A percentile compares a stretch with the other conserved stretches of the same genome.
These are phyloP conservation scores for Nakazawaea laoshanensis DNA, from an alignment of 805 yeast genomes.

Conservation along the genomic window DNA sequence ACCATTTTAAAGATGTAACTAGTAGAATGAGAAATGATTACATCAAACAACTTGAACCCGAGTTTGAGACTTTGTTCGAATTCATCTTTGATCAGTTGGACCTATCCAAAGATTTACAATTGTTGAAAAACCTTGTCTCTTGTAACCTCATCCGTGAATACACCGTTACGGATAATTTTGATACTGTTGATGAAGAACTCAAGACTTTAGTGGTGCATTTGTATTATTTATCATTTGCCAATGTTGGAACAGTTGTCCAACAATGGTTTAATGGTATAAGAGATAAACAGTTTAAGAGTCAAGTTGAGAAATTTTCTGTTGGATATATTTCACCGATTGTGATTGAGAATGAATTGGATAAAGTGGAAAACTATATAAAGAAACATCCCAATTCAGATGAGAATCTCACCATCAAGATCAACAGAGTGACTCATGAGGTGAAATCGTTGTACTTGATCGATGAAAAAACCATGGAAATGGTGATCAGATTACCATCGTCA, in stretches of 20 bases:
- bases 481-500: slow-evolving; percentile 59
- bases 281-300: slow-evolving; percentile 52
- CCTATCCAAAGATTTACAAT: slow-evolving; percentile 18
- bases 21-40: slow-evolving; percentile 55
- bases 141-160: slow-evolving; percentile 10
- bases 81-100: slow-evolving; percentile 49
- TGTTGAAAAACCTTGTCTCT: slow-evolving; percentile 16
- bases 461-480: slow-evolving; percentile 79
- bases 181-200: slow-evolving; percentile 24
- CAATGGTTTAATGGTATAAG: slow-evolving; percentile 67
- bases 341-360: slow-evolving; percentile 46
- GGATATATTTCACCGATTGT: slow-evolving; percentile 57
- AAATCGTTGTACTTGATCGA: slow-evolving; percentile 71
- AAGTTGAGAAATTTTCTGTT: slow-evolving; percentile 55
- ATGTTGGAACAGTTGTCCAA: slow-evolving; percentile 50
- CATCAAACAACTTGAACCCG: slow-evolving; percentile 42
- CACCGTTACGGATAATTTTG: slow-evolving; percentile 20
- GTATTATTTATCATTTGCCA: slow-evolving; percentile 38
- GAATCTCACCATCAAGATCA: slow-evolving; percentile 52
- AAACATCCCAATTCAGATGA: slow-evolving; percentile 24
- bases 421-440: slow-evolving; percentile 55
- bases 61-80: slow-evolving; percentile 39
- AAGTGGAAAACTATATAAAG: slow-evolving; percentile 33
- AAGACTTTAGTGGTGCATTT: slow-evolving; percentile 38
- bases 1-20: slow-evolving; percentile 57